phyloP scores from a whole-genome alignment of 148 eudicot species.

The Fagopyrum esculentum region DNA sequence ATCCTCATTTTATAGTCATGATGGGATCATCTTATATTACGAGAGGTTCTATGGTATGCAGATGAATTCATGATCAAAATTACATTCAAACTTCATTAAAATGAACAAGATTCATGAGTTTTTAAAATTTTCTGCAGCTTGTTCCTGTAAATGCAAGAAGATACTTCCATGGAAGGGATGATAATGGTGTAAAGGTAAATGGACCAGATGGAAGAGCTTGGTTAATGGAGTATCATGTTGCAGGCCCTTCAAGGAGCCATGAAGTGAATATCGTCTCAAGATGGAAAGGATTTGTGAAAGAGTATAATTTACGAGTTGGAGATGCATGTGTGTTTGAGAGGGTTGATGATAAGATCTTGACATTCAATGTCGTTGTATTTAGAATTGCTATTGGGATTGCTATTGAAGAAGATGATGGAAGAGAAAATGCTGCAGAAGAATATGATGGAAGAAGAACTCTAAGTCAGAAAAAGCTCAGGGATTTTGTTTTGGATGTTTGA shows the following conservation, averaged over 20 bases:
- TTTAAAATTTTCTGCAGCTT: neutral
- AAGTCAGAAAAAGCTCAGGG: too few relatives aligned
- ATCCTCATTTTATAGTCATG: neutral
- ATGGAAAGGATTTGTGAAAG: neutral
- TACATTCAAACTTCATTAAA: too few relatives aligned
- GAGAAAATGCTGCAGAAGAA: too few relatives aligned
- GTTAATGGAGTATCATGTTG: neutral
- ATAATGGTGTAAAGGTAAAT: neutral
- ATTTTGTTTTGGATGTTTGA: too few relatives aligned
- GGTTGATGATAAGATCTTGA: neutral
- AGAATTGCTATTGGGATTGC: neutral
- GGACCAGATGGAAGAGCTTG: constrained; percentile 2
- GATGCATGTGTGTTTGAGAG: neutral
- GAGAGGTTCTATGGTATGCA: neutral
- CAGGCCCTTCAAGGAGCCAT: neutral
- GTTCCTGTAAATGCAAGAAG: neutral
- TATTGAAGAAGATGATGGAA: neutral
- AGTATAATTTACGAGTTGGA: neutral
- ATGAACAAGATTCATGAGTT: neutral
- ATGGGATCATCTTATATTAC: neutral
- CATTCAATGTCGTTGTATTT: neutral
- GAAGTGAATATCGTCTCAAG: neutral
- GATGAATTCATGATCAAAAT: neutral
- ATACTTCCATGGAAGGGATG: neutral
- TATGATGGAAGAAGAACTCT: too few relatives aligned